Percentiles rank a stretch among this genome's conserved stretches.
phyloP scores from a whole-genome alignment of 257 asterid genomes.

The Solanum boliviense region DNA sequence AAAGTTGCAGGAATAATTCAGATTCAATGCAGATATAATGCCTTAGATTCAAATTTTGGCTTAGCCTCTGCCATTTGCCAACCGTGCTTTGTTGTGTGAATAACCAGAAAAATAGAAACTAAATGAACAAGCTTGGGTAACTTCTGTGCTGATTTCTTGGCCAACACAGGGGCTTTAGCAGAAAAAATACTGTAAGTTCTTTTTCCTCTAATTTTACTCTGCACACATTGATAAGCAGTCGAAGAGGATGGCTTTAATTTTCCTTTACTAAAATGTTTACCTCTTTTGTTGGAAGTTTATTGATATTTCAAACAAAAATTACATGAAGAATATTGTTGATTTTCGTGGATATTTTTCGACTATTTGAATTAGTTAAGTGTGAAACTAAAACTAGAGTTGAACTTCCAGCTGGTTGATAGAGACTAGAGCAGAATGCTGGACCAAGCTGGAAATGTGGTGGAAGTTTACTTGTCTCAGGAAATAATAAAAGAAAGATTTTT shows the following conservation, averaged over 20 bases:
- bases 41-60: too few relatives aligned
- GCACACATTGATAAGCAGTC: background rate
- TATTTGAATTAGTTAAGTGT: background rate
- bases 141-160: too few relatives aligned
- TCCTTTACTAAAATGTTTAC: background rate
- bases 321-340: background rate
- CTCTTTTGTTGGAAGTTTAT: too few relatives aligned
- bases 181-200: too few relatives aligned
- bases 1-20: background rate
- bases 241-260: background rate
- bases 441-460: background rate
- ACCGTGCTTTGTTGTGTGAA: too few relatives aligned
- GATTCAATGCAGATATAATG: background rate
- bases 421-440: background rate
- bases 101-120: too few relatives aligned
- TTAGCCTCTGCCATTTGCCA: too few relatives aligned
- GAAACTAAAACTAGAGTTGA: background rate
- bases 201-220: too few relatives aligned
- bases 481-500: background rate
- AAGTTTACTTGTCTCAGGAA: background rate
- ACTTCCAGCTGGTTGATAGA: background rate
- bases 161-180: too few relatives aligned
- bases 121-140: too few relatives aligned
- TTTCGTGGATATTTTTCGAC: background rate
- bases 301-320: too few relatives aligned